phyloP scores from a whole-genome alignment of 148 eudicot species.

The Rhododendron griersonianum region DNA sequence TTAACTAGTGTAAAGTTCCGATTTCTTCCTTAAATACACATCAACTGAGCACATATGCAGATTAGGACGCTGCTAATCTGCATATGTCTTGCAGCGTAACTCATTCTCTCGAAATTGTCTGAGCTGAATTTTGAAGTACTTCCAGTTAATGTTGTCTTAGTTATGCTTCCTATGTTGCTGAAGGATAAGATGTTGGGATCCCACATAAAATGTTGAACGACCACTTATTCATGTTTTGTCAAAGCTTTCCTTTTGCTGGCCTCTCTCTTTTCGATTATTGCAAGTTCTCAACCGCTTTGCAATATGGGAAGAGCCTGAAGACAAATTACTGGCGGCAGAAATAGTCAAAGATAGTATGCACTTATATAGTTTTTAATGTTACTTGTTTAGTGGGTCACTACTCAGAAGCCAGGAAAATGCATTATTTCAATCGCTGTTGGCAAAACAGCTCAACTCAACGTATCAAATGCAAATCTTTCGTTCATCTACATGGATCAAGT shows the following conservation, averaged over 20 bases:
- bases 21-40: neutral
- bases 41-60: neutral
- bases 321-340: neutral
- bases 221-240: neutral
- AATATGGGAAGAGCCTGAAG: neutral
- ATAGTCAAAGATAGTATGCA: neutral
- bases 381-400: neutral
- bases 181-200: neutral
- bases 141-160: neutral
- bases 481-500: neutral
- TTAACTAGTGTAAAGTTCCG: neutral
- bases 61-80: neutral
- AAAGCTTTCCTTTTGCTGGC: neutral
- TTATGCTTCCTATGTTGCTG: neutral
- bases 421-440: neutral
- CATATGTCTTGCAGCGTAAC: neutral
- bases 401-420: neutral
- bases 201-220: neutral
- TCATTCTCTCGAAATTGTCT: neutral
- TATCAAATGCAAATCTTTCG: neutral
- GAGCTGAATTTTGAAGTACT: neutral
- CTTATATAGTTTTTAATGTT: neutral
- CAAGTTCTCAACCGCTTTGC: neutral
- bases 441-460: neutral
- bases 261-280: neutral